Percentiles rank a stretch among this genome's conserved stretches.
These are phyloP conservation scores for Nemania diffusa DNA, from an alignment of 2,329 filamentous ascomycete genomes.

Conservation along the genomic window DNA sequence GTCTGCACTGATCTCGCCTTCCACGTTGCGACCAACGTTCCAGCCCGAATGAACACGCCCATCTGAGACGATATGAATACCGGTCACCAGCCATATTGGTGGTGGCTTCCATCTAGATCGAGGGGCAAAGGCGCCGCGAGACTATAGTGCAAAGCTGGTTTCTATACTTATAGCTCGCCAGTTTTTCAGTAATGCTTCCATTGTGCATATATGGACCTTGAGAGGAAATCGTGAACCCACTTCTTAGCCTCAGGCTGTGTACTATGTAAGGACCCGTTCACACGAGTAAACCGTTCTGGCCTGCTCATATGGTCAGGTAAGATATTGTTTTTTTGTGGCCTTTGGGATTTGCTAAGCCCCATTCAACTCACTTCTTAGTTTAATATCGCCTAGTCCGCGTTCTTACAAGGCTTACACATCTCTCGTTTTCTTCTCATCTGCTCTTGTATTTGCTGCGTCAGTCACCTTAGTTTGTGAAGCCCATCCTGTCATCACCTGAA, in stretches of 20 bases:
- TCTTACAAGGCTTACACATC: constrained; percentile 30
- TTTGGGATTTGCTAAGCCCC: background rate
- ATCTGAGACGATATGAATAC: constrained; percentile 28
- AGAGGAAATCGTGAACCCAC: constrained; percentile 29
- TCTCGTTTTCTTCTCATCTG: constrained; percentile 20
- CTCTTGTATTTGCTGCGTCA: constrained; percentile 23
- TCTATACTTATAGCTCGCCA: constrained; percentile 23
- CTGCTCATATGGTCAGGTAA: constrained; percentile 6
- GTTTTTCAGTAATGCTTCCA: constrained; percentile 27
- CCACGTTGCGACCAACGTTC: constrained; percentile 13
- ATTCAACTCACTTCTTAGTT: constrained; percentile 30
- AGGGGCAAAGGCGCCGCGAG: constrained; percentile 2
- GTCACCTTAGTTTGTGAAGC: constrained; percentile 28
- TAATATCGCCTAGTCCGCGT: constrained; percentile 30
- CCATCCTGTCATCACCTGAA: constrained; percentile 24
- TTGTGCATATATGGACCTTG: constrained; percentile 26
- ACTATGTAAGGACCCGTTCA: constrained; percentile 29
- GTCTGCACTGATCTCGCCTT: constrained; percentile 22
- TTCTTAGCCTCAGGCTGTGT: constrained; percentile 33
- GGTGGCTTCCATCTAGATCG: constrained; percentile 26
- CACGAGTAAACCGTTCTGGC: constrained; percentile 25
- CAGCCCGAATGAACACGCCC: constrained; percentile 30
- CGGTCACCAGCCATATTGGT: constrained; percentile 28
- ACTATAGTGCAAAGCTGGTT: background rate
- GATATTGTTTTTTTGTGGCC: background rate